Evolutionary conservation across 75 land plant species (phyloP).

Genomic region (Picea glauca): DNA sequence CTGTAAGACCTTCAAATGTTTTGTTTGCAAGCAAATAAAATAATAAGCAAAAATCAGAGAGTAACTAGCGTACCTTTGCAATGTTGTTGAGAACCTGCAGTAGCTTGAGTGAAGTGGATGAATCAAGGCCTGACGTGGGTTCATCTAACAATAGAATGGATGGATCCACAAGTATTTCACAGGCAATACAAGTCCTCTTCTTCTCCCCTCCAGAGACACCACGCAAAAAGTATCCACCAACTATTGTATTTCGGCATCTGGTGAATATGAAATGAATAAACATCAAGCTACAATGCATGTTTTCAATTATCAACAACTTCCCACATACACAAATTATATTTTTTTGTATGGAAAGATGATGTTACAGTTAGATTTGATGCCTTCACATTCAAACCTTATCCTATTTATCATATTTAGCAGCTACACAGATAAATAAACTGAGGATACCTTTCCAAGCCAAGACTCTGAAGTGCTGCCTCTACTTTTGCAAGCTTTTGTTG

Average conservation of each 20-base stretch:
- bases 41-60: conserved; percentile 7
- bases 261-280: conserved; percentile 15
- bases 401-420: neutral
- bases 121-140: conserved; percentile 40
- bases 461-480: conserved; percentile 22
- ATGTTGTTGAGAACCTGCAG: conserved; percentile 26
- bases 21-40: conserved; percentile 25
- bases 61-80: conserved; percentile 20
- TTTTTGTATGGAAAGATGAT: too few relatives aligned
- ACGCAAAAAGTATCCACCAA: conserved; percentile 39
- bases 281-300: neutral
- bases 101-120: conserved; percentile 38
- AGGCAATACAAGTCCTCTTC: conserved; percentile 47
- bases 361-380: too few relatives aligned
- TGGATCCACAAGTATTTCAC: conserved; percentile 44
- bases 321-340: too few relatives aligned
- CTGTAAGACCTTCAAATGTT: neutral
- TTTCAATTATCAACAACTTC: too few relatives aligned
- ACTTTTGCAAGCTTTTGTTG: conserved; percentile 23
- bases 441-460: conserved; percentile 30
- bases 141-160: conserved; percentile 46
- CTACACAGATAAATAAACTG: neutral
- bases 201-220: conserved; percentile 53
- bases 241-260: conserved; percentile 28
- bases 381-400: too few relatives aligned